Base-by-base conservation (phyloP, 2,329 filamentous ascomycete genomes). In the Apiospora koreana region DNA sequence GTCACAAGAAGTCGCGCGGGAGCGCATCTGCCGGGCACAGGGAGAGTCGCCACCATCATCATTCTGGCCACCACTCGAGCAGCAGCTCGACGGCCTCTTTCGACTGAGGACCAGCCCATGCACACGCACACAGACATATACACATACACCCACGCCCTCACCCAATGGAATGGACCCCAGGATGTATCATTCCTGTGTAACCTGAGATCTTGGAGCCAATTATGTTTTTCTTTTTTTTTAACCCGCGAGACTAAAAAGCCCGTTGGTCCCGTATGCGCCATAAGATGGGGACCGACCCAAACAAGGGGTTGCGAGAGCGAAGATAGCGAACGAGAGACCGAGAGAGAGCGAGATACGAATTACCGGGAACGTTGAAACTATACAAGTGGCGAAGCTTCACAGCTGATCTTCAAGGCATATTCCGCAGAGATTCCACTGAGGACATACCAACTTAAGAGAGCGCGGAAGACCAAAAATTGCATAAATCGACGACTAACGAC, bases 51-150 rank as follows among this genome's bases (percentile, higher is more conserved):
- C 81, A 83, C 78, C 64, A 62, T n/a, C 83, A 86, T 72, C 83
- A 86, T 73, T 88, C 86, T 28, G 87, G 87, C 31, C 84, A 86
- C 73, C 87, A 90, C 79, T 90, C 88, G 69, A 89, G 87, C 83
- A 89, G 87, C 83, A 89, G 87, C 79, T 90, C 88, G 66, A 89
- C 87, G 70, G 84, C 86, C 48, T 90, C 88, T 28, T 86, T 88
- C 75, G 87, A 90, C 72, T 89, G 82, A 82, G 72, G 74, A 73
- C 65, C 66, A 50, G 66, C 31, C 45, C 42, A 23, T 31, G 28
- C 46, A 48, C n/a, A 25, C 9, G 21, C 45, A 25, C 46, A 50
- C 23, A 25, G n/a, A 31, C 23, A 58, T 16, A 18, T n/a, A 62
- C 54, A 14, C 28, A 46, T 21, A 31, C 50, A 10, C 31, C 21